phyloP scores from a whole-genome alignment of 805 yeast species.

The Cyberlindnera amylophila region DNA sequence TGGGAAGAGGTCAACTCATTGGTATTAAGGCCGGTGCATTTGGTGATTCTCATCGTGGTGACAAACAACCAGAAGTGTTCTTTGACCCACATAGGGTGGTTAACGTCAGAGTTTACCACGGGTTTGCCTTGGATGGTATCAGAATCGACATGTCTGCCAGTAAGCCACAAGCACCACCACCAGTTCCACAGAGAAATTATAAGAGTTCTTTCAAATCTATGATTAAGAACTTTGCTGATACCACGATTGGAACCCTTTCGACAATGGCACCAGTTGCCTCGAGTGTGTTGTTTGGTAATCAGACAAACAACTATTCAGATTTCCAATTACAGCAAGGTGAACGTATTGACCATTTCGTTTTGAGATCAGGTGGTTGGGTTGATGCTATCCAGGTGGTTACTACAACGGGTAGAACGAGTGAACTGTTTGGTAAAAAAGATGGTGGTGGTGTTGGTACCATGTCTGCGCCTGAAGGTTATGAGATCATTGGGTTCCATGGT shows the following conservation, averaged over 20 bases:
- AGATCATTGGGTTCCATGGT: conserved; percentile 71
- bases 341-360: conserved; percentile 49
- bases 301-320: conserved; percentile 50
- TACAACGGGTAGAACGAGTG: conserved; percentile 46
- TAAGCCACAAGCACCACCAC: conserved; percentile 33
- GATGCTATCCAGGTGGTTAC: conserved; percentile 82
- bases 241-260: conserved; percentile 5
- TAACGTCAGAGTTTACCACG: conserved; percentile 66
- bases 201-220: conserved; percentile 28
- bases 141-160: conserved; percentile 38
- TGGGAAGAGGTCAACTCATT: conserved; percentile 35
- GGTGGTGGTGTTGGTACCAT: conserved; percentile 65
- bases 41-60: conserved; percentile 27
- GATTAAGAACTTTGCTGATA: conserved; percentile 20
- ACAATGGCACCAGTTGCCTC: conserved; percentile 1
- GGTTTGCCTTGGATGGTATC: conserved; percentile 80
- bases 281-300: conserved; percentile 45
- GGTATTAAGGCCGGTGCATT: conserved; percentile 38
- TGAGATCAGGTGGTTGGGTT: conserved; percentile 83
- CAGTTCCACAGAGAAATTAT: conserved; percentile 46
- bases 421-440: conserved; percentile 59
- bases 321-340: conserved; percentile 58
- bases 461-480: conserved; percentile 58
- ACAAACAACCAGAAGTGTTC: conserved; percentile 28
- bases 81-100: conserved; percentile 38